phyloP scores from a whole-genome alignment of 1,284 basidiomycete species.

The Athelia sp. region DNA sequence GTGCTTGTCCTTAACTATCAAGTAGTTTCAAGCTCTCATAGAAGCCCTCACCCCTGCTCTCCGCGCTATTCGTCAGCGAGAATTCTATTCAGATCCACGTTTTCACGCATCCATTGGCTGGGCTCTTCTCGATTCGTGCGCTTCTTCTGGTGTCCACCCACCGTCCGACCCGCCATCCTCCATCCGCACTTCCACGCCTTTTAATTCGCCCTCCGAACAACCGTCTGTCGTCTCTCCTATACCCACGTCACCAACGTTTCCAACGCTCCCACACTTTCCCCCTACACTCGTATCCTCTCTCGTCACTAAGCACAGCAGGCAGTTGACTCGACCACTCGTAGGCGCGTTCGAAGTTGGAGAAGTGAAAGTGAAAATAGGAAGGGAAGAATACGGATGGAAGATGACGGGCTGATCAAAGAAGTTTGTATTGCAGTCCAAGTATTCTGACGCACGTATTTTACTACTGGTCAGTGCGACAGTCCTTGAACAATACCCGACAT shows the following conservation, averaged over 20 bases:
- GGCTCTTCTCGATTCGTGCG: constrained; percentile 47
- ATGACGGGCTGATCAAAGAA: constrained; percentile 18
- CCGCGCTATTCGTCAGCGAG: constrained; percentile 55
- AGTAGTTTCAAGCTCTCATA: constrained; percentile 50
- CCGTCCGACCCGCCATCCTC: too few relatives aligned
- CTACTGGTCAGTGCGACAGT: too few relatives aligned
- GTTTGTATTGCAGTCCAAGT: too few relatives aligned
- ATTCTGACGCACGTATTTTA: too few relatives aligned
- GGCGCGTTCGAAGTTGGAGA: constrained; percentile 47
- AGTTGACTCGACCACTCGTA: constrained; percentile 33
- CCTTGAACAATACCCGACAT: too few relatives aligned
- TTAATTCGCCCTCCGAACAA: neutral
- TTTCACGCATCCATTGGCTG: constrained; percentile 83
- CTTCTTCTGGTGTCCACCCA: too few relatives aligned
- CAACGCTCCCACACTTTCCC: constrained; percentile 49
- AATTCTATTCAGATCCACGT: constrained; percentile 67
- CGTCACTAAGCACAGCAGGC: constrained; percentile 38
- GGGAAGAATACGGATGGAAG: constrained; percentile 48
- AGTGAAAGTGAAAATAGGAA: constrained; percentile 62
- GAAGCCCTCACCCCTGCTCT: constrained; percentile 50
- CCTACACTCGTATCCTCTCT: constrained; percentile 39
- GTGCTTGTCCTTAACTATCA: constrained; percentile 9
- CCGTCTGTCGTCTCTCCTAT: constrained; percentile 2
- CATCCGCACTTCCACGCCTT: too few relatives aligned
- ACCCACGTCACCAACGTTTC: constrained; percentile 24